Percentiles rank a stretch among this genome's conserved stretches.
These are phyloP conservation scores for Lodderomyces beijingensis DNA, from an alignment of 1,139 yeast genomes.

Conservation along the genomic window DNA sequence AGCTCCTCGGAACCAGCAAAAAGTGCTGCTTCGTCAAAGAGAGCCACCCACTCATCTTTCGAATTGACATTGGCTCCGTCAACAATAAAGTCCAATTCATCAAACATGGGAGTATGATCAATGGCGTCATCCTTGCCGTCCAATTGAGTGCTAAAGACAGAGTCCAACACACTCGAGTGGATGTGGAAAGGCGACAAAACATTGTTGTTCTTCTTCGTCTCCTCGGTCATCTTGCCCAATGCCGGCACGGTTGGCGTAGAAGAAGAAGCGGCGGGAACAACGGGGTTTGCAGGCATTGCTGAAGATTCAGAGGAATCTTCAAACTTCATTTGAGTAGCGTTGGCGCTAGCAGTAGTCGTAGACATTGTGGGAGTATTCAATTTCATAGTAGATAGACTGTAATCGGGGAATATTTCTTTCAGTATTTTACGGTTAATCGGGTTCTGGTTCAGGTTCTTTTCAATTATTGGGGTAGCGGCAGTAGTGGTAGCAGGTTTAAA, in stretches of 20 bases:
- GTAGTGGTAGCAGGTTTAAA: slow-evolving; percentile 5
- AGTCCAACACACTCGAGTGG: slow-evolving; percentile 57
- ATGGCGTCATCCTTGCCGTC: slow-evolving; percentile 31
- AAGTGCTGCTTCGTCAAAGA: slow-evolving; percentile 44
- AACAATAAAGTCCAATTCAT: slow-evolving; percentile 44
- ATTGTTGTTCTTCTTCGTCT: slow-evolving; percentile 3
- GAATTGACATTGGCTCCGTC: slow-evolving; percentile 44
- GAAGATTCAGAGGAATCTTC: too few relatives aligned
- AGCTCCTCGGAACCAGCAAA: slow-evolving; percentile 3
- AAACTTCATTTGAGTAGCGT: slow-evolving; percentile 4
- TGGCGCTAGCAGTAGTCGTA: slow-evolving; percentile 14
- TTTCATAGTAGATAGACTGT: too few relatives aligned
- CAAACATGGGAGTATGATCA: slow-evolving; percentile 65
- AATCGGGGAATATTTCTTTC: too few relatives aligned
- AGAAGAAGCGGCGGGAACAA: slow-evolving; percentile 24
- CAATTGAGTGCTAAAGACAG: slow-evolving; percentile 49
- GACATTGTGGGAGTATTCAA: slow-evolving; percentile 19
- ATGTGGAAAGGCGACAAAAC: slow-evolving; percentile 43
- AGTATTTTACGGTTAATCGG: too few relatives aligned
- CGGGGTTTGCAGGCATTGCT: too few relatives aligned
- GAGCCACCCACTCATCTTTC: slow-evolving; percentile 59
- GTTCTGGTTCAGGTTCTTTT: too few relatives aligned
- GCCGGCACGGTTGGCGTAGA: slow-evolving; percentile 20
- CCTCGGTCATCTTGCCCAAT: too few relatives aligned
- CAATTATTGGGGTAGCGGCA: slow-evolving; percentile 2